Conservation (phyloP, 2,329 filamentous ascomycete genomes). For the Penicillium paneum region DNA sequence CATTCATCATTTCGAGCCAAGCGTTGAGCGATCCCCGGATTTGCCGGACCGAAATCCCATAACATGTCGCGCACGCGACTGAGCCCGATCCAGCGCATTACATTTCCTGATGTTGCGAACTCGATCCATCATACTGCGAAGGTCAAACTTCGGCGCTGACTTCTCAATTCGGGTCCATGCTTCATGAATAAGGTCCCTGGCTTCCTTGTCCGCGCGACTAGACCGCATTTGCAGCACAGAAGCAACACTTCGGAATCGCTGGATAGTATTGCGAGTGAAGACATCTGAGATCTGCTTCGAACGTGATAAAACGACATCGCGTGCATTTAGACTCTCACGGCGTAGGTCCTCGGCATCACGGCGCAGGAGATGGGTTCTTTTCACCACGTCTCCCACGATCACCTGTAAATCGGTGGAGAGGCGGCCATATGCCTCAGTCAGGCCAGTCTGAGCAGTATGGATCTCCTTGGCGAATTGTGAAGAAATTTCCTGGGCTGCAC, state of each 20-base stretch:
- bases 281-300: slow-evolving; percentile 37
- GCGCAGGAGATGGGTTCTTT: slow-evolving; percentile 33
- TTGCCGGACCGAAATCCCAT: slow-evolving; percentile 22
- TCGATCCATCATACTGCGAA: slow-evolving; percentile 26
- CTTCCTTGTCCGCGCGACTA: slow-evolving; percentile 28
- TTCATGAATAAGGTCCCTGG: slow-evolving; percentile 26
- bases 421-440: slow-evolving; percentile 38
- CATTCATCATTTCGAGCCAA: slow-evolving; percentile 5
- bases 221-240: slow-evolving; percentile 31
- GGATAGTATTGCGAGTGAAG: slow-evolving; percentile 30
- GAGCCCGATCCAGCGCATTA: slow-evolving; percentile 33
- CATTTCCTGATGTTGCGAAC: slow-evolving; percentile 29
- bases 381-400: slow-evolving; percentile 38
- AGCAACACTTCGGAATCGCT: slow-evolving; percentile 33
- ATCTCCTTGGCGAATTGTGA: slow-evolving; percentile 39
- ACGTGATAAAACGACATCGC: slow-evolving; percentile 27
- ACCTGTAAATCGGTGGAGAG: slow-evolving; percentile 40
- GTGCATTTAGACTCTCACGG: slow-evolving; percentile 24
- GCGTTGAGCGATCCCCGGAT: slow-evolving; percentile 4
- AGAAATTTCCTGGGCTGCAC: slow-evolving; percentile 36
- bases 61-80: slow-evolving; percentile 33
- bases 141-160: slow-evolving; percentile 23
- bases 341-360: slow-evolving; percentile 28
- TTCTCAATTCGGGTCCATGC: slow-evolving; percentile 29
- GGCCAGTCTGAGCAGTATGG: slow-evolving; percentile 36